phyloP scores from a whole-genome alignment of 192 early-diverging fungal species.

The Phlyctochytrium planicorne region DNA sequence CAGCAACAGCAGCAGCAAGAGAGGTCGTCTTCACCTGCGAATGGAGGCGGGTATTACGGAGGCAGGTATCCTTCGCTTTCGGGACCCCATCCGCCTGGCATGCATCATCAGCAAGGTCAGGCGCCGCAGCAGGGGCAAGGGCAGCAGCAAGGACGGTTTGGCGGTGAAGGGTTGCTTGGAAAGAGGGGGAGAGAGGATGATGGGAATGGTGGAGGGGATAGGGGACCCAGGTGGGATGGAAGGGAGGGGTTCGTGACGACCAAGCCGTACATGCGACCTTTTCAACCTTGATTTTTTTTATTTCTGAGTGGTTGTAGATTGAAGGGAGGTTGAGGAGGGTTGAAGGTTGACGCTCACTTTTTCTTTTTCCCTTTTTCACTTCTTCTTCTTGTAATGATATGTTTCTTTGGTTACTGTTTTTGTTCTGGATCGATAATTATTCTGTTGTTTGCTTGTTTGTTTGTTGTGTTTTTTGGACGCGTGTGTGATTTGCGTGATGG shows the following conservation, averaged over 20 bases:
- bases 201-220: background rate
- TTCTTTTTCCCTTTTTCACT: background rate
- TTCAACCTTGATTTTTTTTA: background rate
- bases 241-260: background rate
- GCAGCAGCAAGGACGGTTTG: too few relatives aligned
- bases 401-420: too few relatives aligned
- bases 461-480: too few relatives aligned
- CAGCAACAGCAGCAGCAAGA: conserved; percentile 22
- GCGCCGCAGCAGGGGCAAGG: too few relatives aligned
- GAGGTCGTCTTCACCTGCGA: conserved; percentile 14
- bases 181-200: background rate
- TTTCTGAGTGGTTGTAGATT: too few relatives aligned
- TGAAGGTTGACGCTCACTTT: background rate
- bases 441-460: too few relatives aligned
- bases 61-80: too few relatives aligned
- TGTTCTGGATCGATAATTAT: too few relatives aligned
- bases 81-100: too few relatives aligned
- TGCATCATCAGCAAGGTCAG: too few relatives aligned
- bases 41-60: conserved; percentile 17
- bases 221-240: background rate
- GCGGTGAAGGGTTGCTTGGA: background rate
- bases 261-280: background rate
- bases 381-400: conserved; percentile 1
- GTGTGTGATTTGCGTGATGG: too few relatives aligned
- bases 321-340: background rate